Evolutionary conservation across 768 basidiomycete genomes (phyloP), one percentile per base, ranked within the genome.

Genomic region (Hypsizygus marmoreus): DNA sequence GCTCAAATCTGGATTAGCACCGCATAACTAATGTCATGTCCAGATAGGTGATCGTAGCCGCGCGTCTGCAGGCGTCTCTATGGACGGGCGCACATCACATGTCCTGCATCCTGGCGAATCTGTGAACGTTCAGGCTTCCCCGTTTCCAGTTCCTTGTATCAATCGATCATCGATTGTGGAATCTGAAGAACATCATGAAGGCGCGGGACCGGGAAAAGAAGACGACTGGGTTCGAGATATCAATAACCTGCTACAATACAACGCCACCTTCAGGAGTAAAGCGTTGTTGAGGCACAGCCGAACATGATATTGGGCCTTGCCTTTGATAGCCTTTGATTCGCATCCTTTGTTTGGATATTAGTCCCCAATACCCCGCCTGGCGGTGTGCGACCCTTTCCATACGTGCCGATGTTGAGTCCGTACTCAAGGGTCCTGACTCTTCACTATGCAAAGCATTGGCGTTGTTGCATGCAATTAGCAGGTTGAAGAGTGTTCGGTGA

Each of bases 181-280:
- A 38, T 64, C 70, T 30, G 66, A 74, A 33, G 69, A 70, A 16
- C 65, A 72, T 36, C 74, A 69, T 38, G 85, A 87, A 65, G 87
- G 87, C 20, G 88, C 81, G 19, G 79, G 79, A 7, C 87, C 83
- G 20, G 86, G 89, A 9, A 89, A 87, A 59, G 89, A 91, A 56
- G 90, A 92, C 60, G 92, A 93, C 57, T 97, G 94, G 94, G 92
- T 95, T n/a, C 77, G 90, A 44, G 94, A 97, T 60, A 97, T 97
- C 66, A 95, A 95, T 65, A 93, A 92, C 54, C 68, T 97, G 47
- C 69, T 97, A 45, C 92, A 95, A 67, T 97, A 95, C 70, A 97
- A 97, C 55, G 91, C 91, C 22, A 92, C 93, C 0, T 97, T 97
- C 67, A 73, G 90, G 62, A 91, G 89, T 71, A 92, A 92, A 66